Base-by-base conservation (phyloP, 495 filamentous ascomycete species). In the Monascus purpureus region DNA sequence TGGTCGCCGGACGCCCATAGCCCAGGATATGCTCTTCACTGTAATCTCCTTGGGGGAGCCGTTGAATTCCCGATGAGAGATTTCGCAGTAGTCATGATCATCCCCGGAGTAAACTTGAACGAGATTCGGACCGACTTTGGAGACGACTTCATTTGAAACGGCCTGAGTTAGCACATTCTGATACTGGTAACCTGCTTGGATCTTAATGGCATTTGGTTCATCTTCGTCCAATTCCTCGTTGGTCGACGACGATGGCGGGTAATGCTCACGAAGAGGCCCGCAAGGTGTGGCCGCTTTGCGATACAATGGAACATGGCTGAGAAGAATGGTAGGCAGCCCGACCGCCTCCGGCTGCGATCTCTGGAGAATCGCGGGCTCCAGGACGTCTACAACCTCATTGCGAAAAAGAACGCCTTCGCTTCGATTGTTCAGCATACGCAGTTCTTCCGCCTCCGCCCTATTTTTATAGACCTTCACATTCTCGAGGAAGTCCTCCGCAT, bases 21-120 rank as follows among this genome's bases (percentile, higher is more conserved):
- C 83, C 84, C 84, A 93, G 40, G 75, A 85, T 24, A 93, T 64
- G 40, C 75, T 82, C 55, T 99, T 99, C 35, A 96, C 85, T 0
- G 92, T 96, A 40, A 95, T 87, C 45, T 99, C 92, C 16, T 65
- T 70, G 1, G 88, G 77, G 0, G 71, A 71, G 25, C 68, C 70
- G 7, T 64, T 70, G 36, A 73, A 80, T 29, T 75, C 67, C 8
- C 62, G 64, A 49, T 99, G 92, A 1, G 70, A 56, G 15, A 96
- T 55, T 34, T 94, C 86, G 55, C 92, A 99, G 57, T 96, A 93
- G 53, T 99, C 92, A 55, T 99, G 92, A 52, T 99, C 92, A 44
- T 99, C 92, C 1, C 92, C 92, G 1, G 85, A 93, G 49, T 95
- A 96, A 25, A 83, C 77, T 31, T 86, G 75, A 9, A 58, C 42